Evolutionary conservation across 2,329 filamentous ascomycete species (phyloP), one percentile per base, ranked within the genome.

Genomic region (Phialophora chinensis): DNA sequence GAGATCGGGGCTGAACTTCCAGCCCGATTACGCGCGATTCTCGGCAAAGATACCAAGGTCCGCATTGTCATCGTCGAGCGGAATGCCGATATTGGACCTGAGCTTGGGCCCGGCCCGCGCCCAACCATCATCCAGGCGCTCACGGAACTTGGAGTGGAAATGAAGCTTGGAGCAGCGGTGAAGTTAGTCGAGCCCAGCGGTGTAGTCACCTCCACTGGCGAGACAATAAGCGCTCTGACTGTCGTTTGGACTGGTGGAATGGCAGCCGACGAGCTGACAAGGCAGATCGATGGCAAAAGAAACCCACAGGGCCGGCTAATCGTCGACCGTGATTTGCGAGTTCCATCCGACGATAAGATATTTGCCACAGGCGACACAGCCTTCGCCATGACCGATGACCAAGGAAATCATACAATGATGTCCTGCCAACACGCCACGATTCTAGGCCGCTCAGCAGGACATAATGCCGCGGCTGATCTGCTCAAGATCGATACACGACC

Each of bases 391-490:
- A 66, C 71, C 11, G 73, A 75, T 35, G 59, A 58, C 0, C 49
- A 74, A 0, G 75, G 74, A 2, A 71, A 79, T 42, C 42, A 72
- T 20, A 71, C 75, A 1, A 54, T 79, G 20, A 80, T 79, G 76
- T 79, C 75, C 1, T 81, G 79, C 63, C 79, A 81, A 67, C 79
- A 81, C 58, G 79, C 79, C 1, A 57, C 75, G 17, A 49, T 69
- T 1, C 73, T 80, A 0, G 79, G 79, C 3, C 77, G 78, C 0
- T 63, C 75, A 2, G 72, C 76, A 0, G 76, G 77, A 0, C 62
- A 79, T 50, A 79, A 78, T 63, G 75, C 76, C 0, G 75, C 76
- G 1, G 76, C 76, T 2, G 75, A 78, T 29, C 65, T 81, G 0
- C 72, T 81, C 0, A 67, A 65, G 1, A 63, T 74, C 12, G 56